phyloP scores from a whole-genome alignment of 805 yeast genomes.

The Pichia cephalocereana region DNA sequence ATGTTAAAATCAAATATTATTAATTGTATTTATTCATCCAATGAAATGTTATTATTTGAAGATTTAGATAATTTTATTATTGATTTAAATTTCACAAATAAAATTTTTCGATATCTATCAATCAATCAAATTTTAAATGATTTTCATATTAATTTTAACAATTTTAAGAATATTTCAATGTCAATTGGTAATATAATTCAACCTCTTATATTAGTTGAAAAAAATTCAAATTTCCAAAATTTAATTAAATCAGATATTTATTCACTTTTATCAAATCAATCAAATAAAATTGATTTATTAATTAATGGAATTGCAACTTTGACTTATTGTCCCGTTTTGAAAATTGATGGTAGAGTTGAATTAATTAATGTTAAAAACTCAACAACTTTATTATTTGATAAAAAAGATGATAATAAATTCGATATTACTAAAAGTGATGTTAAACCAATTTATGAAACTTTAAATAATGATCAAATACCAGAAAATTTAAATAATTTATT shows the following conservation, averaged over 20 bases:
- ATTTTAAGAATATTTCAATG: conserved; percentile 66
- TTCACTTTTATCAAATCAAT: not conserved
- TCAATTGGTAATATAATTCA: conserved; percentile 74
- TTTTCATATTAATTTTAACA: conserved; percentile 50
- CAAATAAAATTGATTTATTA: conserved; percentile 32
- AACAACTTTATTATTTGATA: conserved; percentile 12
- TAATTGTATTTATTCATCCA: conserved; percentile 77
- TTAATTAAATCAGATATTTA: not conserved
- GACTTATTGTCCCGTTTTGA: conserved; percentile 66
- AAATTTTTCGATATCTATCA: conserved; percentile 61
- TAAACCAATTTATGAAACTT: not conserved
- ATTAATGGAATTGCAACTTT: conserved; percentile 63
- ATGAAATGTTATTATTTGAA: conserved; percentile 58
- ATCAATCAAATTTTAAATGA: conserved; percentile 49
- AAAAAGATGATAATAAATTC: not conserved
- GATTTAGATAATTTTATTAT: conserved; percentile 61
- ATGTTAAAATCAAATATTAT: conserved; percentile 46
- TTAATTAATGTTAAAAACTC: conserved; percentile 28
- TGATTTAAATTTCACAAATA: conserved; percentile 56
- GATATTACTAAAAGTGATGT: not conserved
- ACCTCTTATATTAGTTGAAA: conserved; percentile 44
- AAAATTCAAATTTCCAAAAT: not conserved
- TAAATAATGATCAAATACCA: conserved; percentile 39
- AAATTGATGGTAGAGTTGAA: conserved; percentile 58
- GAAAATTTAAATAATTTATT: conserved; percentile 73